phyloP scores from a whole-genome alignment of 305 asterid genomes.

The Fraxinus sp. region DNA sequence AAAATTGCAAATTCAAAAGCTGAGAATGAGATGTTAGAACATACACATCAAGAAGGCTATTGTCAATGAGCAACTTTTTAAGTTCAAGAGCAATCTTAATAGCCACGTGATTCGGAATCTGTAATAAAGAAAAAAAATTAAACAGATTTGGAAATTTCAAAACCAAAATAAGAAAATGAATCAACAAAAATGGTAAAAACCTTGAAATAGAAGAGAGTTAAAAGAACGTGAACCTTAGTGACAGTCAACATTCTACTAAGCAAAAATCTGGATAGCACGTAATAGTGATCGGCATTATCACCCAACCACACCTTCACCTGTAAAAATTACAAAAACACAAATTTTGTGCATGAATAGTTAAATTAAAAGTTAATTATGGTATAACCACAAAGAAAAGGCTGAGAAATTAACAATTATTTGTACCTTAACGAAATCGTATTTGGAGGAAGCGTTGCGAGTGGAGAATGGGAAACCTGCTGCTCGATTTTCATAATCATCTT shows the following conservation, averaged over 20 bases:
- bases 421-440: slow-evolving; percentile 98
- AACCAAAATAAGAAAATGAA: neutral
- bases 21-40: slow-evolving; percentile 27
- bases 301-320: slow-evolving; percentile 98
- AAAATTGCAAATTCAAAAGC: slow-evolving; percentile 18
- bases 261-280: slow-evolving; percentile 91
- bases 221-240: slow-evolving; percentile 58
- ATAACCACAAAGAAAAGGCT: neutral
- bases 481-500: slow-evolving; percentile 31
- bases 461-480: slow-evolving; percentile 52
- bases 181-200: neutral
- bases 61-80: slow-evolving; percentile 89
- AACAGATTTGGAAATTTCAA: neutral
- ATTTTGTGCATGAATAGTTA: neutral
- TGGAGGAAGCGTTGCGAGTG: slow-evolving; percentile 85
- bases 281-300: slow-evolving; percentile 96
- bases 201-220: neutral
- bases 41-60: slow-evolving; percentile 98
- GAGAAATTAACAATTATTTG: neutral
- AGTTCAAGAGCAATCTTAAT: slow-evolving; percentile 93
- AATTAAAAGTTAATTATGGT: neutral
- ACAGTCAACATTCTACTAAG: slow-evolving; percentile 98
- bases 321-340: neutral
- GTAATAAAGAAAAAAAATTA: slow-evolving; percentile 31
- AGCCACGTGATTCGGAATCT: slow-evolving; percentile 98